Base-by-base conservation (phyloP, 768 basidiomycete genomes). In the Mycena capillaripes region DNA sequence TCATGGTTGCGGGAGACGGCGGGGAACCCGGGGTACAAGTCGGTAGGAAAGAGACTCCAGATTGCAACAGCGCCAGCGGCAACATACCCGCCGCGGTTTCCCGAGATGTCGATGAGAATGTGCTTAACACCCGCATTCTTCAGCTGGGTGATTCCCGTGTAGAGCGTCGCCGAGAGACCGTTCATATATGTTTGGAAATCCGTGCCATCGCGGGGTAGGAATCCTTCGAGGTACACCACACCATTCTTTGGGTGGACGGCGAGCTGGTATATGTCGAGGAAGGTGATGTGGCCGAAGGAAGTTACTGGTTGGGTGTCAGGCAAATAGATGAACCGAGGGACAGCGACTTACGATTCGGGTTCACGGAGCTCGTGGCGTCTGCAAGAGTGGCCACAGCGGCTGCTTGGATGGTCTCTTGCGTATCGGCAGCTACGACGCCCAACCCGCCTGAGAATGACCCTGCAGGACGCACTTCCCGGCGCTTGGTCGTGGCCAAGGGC, bases 11-110 rank as follows among this genome's bases (percentile, higher is more conserved):
- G 61, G 19, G 36, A 63, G 2, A 52, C 61, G 3, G 48, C 61
- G 0, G 61, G 61, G 32, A 63, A 63, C 14, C 67, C 67, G 4
- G 67, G 67, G 34, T 59, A 69, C n/a, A 69, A 57, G 38, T 69
- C 67, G 25, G 48, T 8, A 0, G 67, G 67, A 19, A 23, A 69
- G 3, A 69, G 36, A 11, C 27, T n/a, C 67, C 67, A 69, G 8
- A 69, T 4, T 21, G 44, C 40, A 7, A 61, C 32, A 8, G 67
- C 67, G 19, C 59, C 67, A 25, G 67, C 67, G 21, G 17, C 29
- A 36, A 68, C 48, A 57, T 36, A 66, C 14, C 65, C 65, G 21
- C 65, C 65, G 10, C 65, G 50, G 34, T 66, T 66, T 2, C 65
- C 65, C 7, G 65, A 66, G 16, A 23, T 52, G 34, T 66, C 65